These are phyloP conservation scores for Colletotrichum cereale DNA, from an alignment of 2,329 filamentous ascomycete species.

Conservation along the genomic window DNA sequence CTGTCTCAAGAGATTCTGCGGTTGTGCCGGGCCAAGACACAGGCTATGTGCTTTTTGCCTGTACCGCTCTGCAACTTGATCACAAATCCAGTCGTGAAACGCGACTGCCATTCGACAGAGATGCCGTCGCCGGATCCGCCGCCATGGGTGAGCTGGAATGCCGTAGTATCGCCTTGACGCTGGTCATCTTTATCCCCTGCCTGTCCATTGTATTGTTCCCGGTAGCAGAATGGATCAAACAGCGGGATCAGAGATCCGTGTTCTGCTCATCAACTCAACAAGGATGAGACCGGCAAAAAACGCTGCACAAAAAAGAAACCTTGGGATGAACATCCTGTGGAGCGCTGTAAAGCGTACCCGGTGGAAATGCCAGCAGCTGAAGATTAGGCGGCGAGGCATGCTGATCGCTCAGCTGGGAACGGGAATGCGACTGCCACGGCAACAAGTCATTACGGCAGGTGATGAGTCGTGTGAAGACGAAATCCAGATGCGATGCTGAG, in stretches of 20 bases:
- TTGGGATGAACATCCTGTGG: conserved; percentile 32
- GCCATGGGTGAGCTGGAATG: neutral
- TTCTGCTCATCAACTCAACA: conserved; percentile 2
- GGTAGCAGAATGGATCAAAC: neutral
- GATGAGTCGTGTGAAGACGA: neutral
- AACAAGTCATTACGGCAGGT: conserved; percentile 1
- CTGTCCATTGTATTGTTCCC: neutral
- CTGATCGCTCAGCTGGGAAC: neutral
- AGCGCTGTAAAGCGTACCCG: neutral
- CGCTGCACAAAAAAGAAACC: neutral
- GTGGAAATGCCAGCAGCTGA: neutral
- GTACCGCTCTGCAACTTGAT: neutral
- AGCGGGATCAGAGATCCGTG: neutral
- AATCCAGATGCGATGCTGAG: conserved; percentile 1
- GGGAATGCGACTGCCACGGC: conserved; percentile 10
- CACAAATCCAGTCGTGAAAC: neutral
- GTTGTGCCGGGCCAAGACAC: neutral
- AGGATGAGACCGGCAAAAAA: conserved; percentile 22
- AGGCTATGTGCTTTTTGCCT: neutral
- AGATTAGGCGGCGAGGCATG: neutral
- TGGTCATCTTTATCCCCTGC: neutral
- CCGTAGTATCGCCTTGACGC: neutral
- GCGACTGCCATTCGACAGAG: neutral
- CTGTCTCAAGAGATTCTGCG: neutral
- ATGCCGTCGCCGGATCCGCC: neutral